Conservation (phyloP, 192 early-diverging fungal genomes). For the Geranomyces michiganensis region DNA sequence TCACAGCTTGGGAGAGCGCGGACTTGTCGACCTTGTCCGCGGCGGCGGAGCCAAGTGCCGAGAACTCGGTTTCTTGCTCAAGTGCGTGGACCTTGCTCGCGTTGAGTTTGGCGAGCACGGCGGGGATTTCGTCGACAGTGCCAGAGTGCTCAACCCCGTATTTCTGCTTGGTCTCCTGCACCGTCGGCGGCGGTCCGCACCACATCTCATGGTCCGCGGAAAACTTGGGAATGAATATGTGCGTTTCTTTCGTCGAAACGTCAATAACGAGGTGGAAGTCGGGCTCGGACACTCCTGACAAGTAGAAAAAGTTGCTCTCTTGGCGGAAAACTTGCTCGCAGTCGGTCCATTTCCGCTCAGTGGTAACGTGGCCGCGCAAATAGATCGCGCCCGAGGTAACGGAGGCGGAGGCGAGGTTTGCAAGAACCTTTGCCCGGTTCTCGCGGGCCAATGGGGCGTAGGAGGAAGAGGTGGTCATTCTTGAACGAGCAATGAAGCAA, state of each 20-base stretch:
- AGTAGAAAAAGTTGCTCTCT: slow-evolving; percentile 86
- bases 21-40: slow-evolving; percentile 4
- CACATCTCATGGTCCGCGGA: slow-evolving; percentile 75
- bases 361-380: slow-evolving; percentile 17
- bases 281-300: slow-evolving; percentile 76
- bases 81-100: slow-evolving; percentile 47
- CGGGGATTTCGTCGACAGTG: slow-evolving; percentile 58
- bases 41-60: slow-evolving; percentile 12
- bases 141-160: slow-evolving; percentile 76
- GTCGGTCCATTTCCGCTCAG: slow-evolving; percentile 60
- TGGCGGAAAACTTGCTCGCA: slow-evolving; percentile 83
- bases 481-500: neutral
- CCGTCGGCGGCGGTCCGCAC: slow-evolving; percentile 71
- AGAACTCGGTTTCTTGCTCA: slow-evolving; percentile 39
- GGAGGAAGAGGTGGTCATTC: slow-evolving; percentile 7
- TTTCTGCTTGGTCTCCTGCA: slow-evolving; percentile 50
- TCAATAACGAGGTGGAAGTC: slow-evolving; percentile 75
- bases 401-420: slow-evolving; percentile 17
- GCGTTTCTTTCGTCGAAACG: slow-evolving; percentile 57
- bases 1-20: slow-evolving; percentile 55
- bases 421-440: slow-evolving; percentile 35
- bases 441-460: slow-evolving; percentile 29
- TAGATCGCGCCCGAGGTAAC: slow-evolving; percentile 18
- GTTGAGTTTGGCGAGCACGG: slow-evolving; percentile 48
- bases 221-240: slow-evolving; percentile 70